Evolutionary conservation across 169 alveolate species (phyloP), one percentile per base, ranked within the genome.

Genomic region (Babesia bigemina): DNA sequence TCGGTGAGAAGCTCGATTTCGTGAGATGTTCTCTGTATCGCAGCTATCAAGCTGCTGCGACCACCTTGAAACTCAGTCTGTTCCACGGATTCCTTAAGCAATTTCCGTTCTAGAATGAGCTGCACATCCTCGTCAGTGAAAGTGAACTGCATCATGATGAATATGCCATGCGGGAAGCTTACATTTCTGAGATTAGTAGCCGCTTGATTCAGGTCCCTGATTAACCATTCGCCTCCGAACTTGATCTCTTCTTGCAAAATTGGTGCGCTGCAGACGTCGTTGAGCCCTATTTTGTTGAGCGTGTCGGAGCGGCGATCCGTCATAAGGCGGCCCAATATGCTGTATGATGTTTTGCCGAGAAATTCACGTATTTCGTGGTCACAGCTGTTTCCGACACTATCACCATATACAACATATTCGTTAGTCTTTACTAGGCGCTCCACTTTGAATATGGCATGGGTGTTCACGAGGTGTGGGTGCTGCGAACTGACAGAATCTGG

Each of bases 121-220:
- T 77, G 85, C 17, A 83, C 86, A 42, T 83, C 90, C 36, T 83
- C 90, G 45, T 83, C 90, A 21, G 90, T 83, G 70, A 83, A 83
- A 7, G 90, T 74, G 49, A 83, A 83, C 83, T 79, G 48, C 59
- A 21, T 13, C 44, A 39, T 67, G 29, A 33, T 12, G 53, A 24
- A 50, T 13, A 13, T n/a, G 0, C 28, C 0, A 58, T 12, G 36
- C 21, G 12, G 13, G 12, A 26, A 60, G n/a, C 75, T 74, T 60
- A 79, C 87, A 50, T 55, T 57, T 33, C 75, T 39, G 39, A 83
- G 75, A 49, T 81, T 81, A 24, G 57, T 33, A 13, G 88, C 75
- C 11, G 70, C 79, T 11, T 60, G 69, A 14, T 60, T 57, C 24
- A 81, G 74, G 36, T 57, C 79, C 24, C 76, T n/a, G 6, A 62